These are phyloP conservation scores for Lachancea sp. DNA, from an alignment of 805 yeast genomes.

Conservation along the genomic window DNA sequence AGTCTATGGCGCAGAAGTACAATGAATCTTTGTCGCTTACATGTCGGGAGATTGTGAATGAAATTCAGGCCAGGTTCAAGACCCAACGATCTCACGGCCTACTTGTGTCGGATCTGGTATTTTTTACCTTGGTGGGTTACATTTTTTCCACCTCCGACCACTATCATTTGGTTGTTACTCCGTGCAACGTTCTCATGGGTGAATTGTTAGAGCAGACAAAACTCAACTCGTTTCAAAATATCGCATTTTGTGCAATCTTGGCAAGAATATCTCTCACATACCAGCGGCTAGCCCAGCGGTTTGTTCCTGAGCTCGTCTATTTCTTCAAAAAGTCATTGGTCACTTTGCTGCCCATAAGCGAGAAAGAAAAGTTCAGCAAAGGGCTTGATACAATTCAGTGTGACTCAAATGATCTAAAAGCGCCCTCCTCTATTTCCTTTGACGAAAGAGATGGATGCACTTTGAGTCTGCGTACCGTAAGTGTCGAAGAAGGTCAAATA, in stretches of 20 bases:
- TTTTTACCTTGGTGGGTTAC: conserved; percentile 65
- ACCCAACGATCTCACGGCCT: conserved; percentile 34
- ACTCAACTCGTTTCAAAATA: conserved; percentile 33
- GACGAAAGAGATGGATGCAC: neutral
- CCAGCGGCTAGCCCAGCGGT: conserved; percentile 75
- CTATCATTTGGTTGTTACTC: conserved; percentile 86
- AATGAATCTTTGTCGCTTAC: conserved; percentile 56
- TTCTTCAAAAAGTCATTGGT: conserved; percentile 50
- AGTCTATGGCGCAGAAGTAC: conserved; percentile 57
- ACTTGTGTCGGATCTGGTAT: conserved; percentile 49
- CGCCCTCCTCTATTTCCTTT: conserved; percentile 14
- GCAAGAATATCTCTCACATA: conserved; percentile 60
- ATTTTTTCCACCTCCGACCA: conserved; percentile 93
- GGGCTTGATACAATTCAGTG: conserved; percentile 14
- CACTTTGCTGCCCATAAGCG: conserved; percentile 38
- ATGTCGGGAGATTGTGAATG: conserved; percentile 50
- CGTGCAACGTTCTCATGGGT: conserved; percentile 65
- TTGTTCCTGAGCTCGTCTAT: conserved; percentile 67
- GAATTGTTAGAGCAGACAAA: conserved; percentile 57
- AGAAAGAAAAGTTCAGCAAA: conserved; percentile 11
- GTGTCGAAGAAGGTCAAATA: conserved; percentile 29
- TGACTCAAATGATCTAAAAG: conserved; percentile 15
- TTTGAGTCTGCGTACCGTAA: conserved; percentile 22
- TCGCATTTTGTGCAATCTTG: conserved; percentile 60
- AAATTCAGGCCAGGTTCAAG: conserved; percentile 49